Percentiles rank a stretch among this genome's conserved stretches.
These are phyloP conservation scores for Piper longum DNA, from an alignment of 164 flowering plant genomes.

Conservation along the genomic window DNA sequence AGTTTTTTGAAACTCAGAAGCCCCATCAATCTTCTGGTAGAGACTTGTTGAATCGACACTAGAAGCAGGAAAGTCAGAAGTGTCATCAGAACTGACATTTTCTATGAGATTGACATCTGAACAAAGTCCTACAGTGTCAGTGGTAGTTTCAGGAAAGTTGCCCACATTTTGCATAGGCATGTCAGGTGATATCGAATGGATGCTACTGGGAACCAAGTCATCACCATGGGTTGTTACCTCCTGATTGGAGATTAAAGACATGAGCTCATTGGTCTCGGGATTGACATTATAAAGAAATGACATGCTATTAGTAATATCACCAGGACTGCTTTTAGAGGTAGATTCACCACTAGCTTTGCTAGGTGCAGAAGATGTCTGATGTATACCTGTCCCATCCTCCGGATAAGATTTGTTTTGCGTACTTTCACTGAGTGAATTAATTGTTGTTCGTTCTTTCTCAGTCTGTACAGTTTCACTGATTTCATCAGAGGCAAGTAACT, in stretches of 20 bases:
- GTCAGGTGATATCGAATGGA: slow-evolving; percentile 11
- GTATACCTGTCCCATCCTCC: slow-evolving; percentile 32
- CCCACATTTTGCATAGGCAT: slow-evolving; percentile 14
- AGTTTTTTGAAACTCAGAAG: slow-evolving; percentile 10
- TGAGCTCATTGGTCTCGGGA: slow-evolving; percentile 17
- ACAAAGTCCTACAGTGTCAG: slow-evolving; percentile 13
- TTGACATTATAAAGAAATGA: slow-evolving; percentile 13
- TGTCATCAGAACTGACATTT: slow-evolving; percentile 9
- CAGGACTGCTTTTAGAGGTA: slow-evolving; percentile 21
- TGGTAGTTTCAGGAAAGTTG: slow-evolving; percentile 18
- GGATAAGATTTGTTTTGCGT: slow-evolving; percentile 13
- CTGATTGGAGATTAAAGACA: slow-evolving; percentile 13
- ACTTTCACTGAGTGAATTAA: slow-evolving; percentile 10
- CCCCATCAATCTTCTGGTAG: slow-evolving; percentile 10
- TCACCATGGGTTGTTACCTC: slow-evolving; percentile 22
- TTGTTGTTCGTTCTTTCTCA: slow-evolving; percentile 6
- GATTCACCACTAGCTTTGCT: slow-evolving; percentile 20
- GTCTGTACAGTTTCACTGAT: slow-evolving; percentile 14
- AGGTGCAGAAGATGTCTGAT: slow-evolving; percentile 29
- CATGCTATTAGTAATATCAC: slow-evolving; percentile 17
- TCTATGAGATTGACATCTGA: slow-evolving; percentile 19
- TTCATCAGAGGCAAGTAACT: slow-evolving; percentile 20
- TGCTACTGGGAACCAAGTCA: slow-evolving; percentile 21
- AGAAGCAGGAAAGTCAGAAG: slow-evolving; percentile 4
- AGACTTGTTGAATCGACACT: slow-evolving; percentile 14